Percentiles rank a stretch among this genome's conserved stretches.
phyloP scores from a whole-genome alignment of 2,329 filamentous ascomycete genomes.

The Penicillium sp. region DNA sequence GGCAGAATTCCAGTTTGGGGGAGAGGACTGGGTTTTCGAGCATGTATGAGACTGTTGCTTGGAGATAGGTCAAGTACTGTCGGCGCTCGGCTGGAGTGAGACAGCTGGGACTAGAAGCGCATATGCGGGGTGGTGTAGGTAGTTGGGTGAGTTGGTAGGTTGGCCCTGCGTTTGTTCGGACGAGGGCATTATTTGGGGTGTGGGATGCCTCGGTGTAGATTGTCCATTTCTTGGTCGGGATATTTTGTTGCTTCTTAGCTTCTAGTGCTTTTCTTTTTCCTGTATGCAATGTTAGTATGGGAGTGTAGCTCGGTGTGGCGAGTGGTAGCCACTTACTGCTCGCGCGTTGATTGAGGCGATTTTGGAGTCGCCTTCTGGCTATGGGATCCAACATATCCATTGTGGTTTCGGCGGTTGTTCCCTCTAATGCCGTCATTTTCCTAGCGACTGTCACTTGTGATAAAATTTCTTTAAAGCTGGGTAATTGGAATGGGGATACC shows the following conservation, averaged over 20 bases:
- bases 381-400: constrained; percentile 4
- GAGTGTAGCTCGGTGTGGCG: not conserved
- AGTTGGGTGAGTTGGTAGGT: not conserved
- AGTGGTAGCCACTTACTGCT: constrained; percentile 16
- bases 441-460: not conserved
- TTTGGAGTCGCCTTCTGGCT: constrained; percentile 18
- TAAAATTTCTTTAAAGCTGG: not conserved
- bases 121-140: not conserved
- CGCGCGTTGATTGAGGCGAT: constrained; percentile 24
- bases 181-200: not conserved
- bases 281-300: not conserved
- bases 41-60: not conserved
- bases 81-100: no score
- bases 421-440: not conserved
- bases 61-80: not conserved
- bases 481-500: not conserved
- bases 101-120: no score
- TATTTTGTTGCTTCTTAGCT: not conserved
- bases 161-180: not conserved
- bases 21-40: not conserved
- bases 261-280: constrained; percentile 16
- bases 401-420: no score
- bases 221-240: constrained; percentile 11
- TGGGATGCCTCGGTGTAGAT: constrained; percentile 13
- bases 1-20: not conserved